These are phyloP conservation scores for Chaetomiaceae sp. DNA, from an alignment of 2,329 filamentous ascomycete species.

Conservation along the genomic window DNA sequence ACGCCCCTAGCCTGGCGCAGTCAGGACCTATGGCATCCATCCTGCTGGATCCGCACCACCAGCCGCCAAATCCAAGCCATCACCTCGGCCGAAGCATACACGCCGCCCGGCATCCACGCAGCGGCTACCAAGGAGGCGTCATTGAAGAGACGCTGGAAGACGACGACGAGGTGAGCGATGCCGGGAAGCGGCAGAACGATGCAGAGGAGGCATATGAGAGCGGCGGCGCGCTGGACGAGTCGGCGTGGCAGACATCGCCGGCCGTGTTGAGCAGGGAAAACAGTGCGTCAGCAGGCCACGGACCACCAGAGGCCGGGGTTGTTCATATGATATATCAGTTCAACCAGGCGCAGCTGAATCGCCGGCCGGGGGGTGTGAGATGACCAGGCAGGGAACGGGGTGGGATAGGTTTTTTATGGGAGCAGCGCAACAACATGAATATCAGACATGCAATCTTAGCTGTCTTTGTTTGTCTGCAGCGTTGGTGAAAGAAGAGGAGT, in stretches of 20 bases:
- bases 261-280: slow-evolving; percentile 49
- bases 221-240: slow-evolving; percentile 51
- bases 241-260: slow-evolving; percentile 56
- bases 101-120: slow-evolving; percentile 41
- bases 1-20: slow-evolving; percentile 43
- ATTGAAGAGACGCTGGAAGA: slow-evolving; percentile 54
- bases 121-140: slow-evolving; percentile 43
- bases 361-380: slow-evolving; percentile 29
- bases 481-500: too few relatives aligned
- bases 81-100: slow-evolving; percentile 42
- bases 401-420: neutral
- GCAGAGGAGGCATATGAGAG: slow-evolving; percentile 55
- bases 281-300: slow-evolving; percentile 40
- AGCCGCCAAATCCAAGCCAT: slow-evolving; percentile 52
- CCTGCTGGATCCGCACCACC: slow-evolving; percentile 70
- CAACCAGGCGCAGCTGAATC: slow-evolving; percentile 51
- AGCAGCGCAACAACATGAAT: neutral
- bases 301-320: slow-evolving; percentile 47
- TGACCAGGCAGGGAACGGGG: neutral
- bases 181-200: slow-evolving; percentile 51
- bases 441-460: neutral
- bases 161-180: slow-evolving; percentile 34
- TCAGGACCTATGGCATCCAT: slow-evolving; percentile 68
- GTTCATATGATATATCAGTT: slow-evolving; percentile 56
- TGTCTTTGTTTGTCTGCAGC: too few relatives aligned